Evolutionary conservation across 2,329 filamentous ascomycete genomes (phyloP).

Genomic region (Fusarium burgessii): DNA sequence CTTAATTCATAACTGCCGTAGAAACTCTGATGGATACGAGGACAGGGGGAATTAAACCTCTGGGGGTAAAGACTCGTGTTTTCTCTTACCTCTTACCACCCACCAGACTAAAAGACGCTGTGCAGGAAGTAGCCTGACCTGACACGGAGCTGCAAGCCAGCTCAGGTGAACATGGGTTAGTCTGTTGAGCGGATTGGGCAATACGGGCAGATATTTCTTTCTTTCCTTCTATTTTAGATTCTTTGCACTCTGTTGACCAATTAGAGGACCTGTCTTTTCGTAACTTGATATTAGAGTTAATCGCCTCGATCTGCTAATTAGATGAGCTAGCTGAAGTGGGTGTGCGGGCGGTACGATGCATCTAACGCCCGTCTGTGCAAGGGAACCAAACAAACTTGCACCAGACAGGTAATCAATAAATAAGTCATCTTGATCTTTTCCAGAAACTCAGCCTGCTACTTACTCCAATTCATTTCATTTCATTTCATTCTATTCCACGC

Average conservation of each 20-base stretch:
- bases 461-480: background rate
- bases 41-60: no score
- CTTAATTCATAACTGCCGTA: no score
- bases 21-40: no score
- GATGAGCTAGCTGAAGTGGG: background rate
- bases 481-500: background rate
- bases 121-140: background rate
- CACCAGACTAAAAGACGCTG: background rate
- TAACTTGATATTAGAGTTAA: background rate
- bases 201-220: no score
- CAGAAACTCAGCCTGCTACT: rapidly evolving
- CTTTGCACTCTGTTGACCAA: background rate
- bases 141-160: background rate
- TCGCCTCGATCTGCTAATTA: background rate
- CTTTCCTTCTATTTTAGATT: background rate
- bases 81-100: background rate
- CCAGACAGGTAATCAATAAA: background rate
- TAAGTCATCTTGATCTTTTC: background rate
- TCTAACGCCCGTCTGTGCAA: background rate
- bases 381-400: background rate
- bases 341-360: background rate
- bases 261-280: background rate
- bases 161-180: background rate
- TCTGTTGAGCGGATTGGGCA: no score
- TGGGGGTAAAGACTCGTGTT: background rate